A percentile compares a stretch with the other conserved stretches of the same genome.
Evolutionary conservation across 1,139 yeast species (phyloP).

Genomic region (Magnusiomyces sp.): DNA sequence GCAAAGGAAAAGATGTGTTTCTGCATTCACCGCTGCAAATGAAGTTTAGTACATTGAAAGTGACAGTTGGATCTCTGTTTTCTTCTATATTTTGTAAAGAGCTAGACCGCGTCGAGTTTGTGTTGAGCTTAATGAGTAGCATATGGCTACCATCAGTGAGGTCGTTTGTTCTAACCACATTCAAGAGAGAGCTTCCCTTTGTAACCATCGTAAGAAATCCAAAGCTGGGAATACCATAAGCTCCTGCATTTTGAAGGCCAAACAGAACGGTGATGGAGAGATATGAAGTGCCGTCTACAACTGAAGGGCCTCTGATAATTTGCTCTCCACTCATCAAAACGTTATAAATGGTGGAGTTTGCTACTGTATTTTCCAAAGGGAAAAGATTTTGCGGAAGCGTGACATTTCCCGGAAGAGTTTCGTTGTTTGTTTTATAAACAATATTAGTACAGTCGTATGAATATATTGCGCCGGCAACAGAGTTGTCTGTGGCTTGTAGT

Average conservation of each 20-base stretch:
- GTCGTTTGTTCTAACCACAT: slow-evolving; percentile 42
- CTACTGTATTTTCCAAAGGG: slow-evolving; percentile 14
- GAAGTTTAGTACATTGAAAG: slow-evolving; percentile 1
- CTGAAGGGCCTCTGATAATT: slow-evolving; percentile 10
- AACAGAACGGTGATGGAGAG: slow-evolving; percentile 22
- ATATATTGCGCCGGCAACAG: slow-evolving; percentile 22
- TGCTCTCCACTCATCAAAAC: slow-evolving; percentile 1
- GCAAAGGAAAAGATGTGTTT: slow-evolving; percentile 16
- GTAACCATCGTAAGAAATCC: slow-evolving; percentile 69
- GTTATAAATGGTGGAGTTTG: neutral
- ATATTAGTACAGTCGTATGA: slow-evolving; percentile 14
- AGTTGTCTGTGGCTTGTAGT: slow-evolving; percentile 23
- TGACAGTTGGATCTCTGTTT: neutral
- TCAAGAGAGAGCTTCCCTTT: slow-evolving; percentile 45
- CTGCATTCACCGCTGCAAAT: slow-evolving; percentile 14
- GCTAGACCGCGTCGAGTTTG: slow-evolving; percentile 2
- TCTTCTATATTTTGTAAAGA: too few species aligned
- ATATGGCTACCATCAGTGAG: slow-evolving; percentile 33
- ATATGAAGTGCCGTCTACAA: slow-evolving; percentile 15
- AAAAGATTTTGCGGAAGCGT: slow-evolving; percentile 18
- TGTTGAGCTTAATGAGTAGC: slow-evolving; percentile 22
- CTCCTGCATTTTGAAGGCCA: slow-evolving; percentile 3
- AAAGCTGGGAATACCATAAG: neutral
- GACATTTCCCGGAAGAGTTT: slow-evolving; percentile 7
- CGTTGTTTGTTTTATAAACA: slow-evolving; percentile 9